Evolutionary conservation across 345 rosid genomes (phyloP), one percentile per base, ranked within the genome.

Genomic region (Salix purpurea): DNA sequence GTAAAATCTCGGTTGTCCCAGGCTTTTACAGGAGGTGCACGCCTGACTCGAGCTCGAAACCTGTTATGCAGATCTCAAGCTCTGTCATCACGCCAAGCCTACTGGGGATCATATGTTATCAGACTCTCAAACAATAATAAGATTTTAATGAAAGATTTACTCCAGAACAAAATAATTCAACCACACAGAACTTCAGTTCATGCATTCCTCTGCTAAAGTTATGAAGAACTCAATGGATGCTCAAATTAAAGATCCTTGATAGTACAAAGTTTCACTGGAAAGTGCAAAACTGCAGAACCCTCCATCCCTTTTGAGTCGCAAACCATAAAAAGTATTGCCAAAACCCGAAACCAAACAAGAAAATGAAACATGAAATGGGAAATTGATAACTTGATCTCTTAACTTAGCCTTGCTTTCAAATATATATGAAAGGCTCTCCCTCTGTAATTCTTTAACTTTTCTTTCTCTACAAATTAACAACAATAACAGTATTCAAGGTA

Each of bases 401-500:
- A 48, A 30, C 54, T 48, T 70, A 70, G 32, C 23, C 73, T 50
- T 73, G 11, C 39, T 23, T 10, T 58, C 26, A 21, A 36, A 37
- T 58, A 58, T 36, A 24, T 39, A 60, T 72, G 67, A 6, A 58
- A 58, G 32, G n/a, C 67, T 58, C 64, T 30, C 30, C 10, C 65
- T 9, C 69, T 61, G 15, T 61, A 42, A 18, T 37, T n/a, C 3
- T 36, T 24, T 61, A 23, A 34, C 40, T 39, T 28, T 62, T 7
- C 32, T 39, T 50, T 56, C 30, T n/a, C 6, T 26, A 9, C 2
- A 2, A 50, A 14, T 28, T 50, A 42, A 42, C 23, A 28, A 24
- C 62, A 74, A 23, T 21, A 30, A 24, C 18, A 74, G 13, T 19
- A 39, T 72, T 82, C 79, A 91, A 68, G 97, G 97, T 72, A 76